phyloP scores from a whole-genome alignment of 1,139 yeast genomes.

The Hanseniaspora sp. region DNA sequence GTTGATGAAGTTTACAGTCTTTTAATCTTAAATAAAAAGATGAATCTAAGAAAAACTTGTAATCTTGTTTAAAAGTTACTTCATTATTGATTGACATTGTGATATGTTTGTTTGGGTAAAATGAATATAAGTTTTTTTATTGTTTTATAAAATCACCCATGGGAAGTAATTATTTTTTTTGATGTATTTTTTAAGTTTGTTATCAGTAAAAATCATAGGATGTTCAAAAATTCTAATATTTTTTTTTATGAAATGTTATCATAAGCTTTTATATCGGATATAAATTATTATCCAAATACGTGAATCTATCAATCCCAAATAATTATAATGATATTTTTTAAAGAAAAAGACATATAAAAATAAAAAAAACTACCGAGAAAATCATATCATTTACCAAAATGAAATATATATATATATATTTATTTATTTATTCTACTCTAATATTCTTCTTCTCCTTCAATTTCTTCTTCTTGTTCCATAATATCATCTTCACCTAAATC shows the following conservation, averaged over 20 bases:
- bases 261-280: too few species aligned
- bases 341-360: not conserved
- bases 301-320: too few species aligned
- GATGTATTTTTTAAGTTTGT: too few species aligned
- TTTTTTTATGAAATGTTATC: too few species aligned
- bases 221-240: too few species aligned
- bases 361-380: too few species aligned
- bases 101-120: conserved; percentile 10
- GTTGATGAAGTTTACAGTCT: conserved; percentile 52
- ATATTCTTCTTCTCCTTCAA: conserved; percentile 7
- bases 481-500: conserved; percentile 42
- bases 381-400: too few species aligned
- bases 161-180: too few species aligned
- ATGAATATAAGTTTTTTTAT: not conserved
- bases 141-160: too few species aligned
- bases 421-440: not conserved
- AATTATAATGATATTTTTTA: too few species aligned
- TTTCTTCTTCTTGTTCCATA: conserved; percentile 35
- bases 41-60: conserved; percentile 69
- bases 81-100: conserved; percentile 4
- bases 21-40: conserved; percentile 72
- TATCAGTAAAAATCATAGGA: too few species aligned
- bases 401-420: not conserved
- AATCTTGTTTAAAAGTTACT: conserved; percentile 32
- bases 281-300: too few species aligned